These are phyloP conservation scores for Metschnikowia amazonensis DNA, from an alignment of 805 yeast species.

Conservation along the genomic window DNA sequence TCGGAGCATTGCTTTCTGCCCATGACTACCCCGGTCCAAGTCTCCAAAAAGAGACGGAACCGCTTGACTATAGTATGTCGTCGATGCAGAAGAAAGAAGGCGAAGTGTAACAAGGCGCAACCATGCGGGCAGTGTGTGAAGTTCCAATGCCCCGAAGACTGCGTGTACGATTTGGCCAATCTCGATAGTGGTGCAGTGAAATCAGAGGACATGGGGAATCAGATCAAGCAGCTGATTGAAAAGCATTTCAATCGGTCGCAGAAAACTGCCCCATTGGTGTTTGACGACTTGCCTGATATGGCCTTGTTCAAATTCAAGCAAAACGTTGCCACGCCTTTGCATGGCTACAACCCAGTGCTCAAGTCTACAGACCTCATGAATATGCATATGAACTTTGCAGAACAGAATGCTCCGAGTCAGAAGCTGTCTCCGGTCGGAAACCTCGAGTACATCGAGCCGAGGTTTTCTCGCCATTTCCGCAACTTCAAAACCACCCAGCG, in stretches of 20 bases:
- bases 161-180: constrained; percentile 11
- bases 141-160: constrained; percentile 13
- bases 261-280: background rate
- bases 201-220: background rate
- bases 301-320: background rate
- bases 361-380: constrained; percentile 14
- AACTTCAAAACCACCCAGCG: constrained; percentile 10
- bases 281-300: background rate
- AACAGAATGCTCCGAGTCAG: background rate
- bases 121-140: constrained; percentile 16
- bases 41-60: constrained; percentile 10
- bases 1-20: background rate
- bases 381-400: constrained; percentile 15
- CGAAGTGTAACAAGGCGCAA: constrained; percentile 13
- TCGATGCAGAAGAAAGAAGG: constrained; percentile 17
- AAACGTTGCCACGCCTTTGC: constrained; percentile 1
- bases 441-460: constrained; percentile 7
- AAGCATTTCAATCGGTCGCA: background rate
- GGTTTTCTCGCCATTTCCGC: constrained; percentile 2
- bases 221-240: constrained; percentile 2
- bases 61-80: constrained; percentile 16
- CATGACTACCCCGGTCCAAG: constrained; percentile 1
- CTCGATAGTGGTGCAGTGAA: background rate
- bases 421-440: constrained; percentile 2
- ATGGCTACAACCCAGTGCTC: constrained; percentile 16